These are phyloP conservation scores for Blumeriella jaapii DNA, from an alignment of 2,329 filamentous ascomycete species.

Conservation along the genomic window DNA sequence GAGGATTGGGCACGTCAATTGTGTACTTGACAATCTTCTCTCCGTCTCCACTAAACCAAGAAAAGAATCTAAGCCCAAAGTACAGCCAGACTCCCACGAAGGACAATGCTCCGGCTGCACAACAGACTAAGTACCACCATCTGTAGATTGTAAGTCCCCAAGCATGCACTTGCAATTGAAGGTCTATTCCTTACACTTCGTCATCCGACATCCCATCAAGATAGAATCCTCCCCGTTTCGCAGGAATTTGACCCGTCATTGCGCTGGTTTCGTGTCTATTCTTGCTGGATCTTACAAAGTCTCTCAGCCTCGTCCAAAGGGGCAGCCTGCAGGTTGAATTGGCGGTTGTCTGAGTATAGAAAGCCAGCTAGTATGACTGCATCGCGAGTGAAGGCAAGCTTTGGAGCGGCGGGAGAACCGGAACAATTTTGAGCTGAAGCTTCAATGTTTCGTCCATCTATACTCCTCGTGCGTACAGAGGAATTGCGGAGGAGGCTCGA, in stretches of 20 bases:
- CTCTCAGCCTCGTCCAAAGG: conserved; percentile 2
- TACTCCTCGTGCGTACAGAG: no score
- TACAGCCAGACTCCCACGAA: conserved; percentile 20
- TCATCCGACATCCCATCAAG: conserved; percentile 15
- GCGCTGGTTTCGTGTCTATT: background rate
- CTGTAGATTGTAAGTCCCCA: conserved; percentile 15
- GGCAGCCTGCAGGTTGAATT: background rate
- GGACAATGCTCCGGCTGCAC: conserved; percentile 13
- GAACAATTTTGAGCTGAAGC: no score
- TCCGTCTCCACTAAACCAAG: conserved; percentile 26
- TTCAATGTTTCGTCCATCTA: no score
- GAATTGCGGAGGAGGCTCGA: no score
- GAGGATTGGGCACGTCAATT: conserved; percentile 50
- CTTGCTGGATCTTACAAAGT: background rate
- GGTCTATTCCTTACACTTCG: conserved; percentile 21
- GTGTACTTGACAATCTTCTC: conserved; percentile 44
- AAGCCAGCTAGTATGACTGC: background rate
- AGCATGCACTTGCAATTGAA: no score
- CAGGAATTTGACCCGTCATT: conserved; percentile 2
- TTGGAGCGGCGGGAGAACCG: background rate
- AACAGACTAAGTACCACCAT: conserved; percentile 10
- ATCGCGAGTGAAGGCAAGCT: conserved; percentile 1
- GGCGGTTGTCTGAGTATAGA: background rate
- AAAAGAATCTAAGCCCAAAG: conserved; percentile 12
- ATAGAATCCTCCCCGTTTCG: conserved; percentile 1